Evolutionary conservation across 192 early-diverging fungal genomes (phyloP).

Genomic region (Coemansia nantahalensis): DNA sequence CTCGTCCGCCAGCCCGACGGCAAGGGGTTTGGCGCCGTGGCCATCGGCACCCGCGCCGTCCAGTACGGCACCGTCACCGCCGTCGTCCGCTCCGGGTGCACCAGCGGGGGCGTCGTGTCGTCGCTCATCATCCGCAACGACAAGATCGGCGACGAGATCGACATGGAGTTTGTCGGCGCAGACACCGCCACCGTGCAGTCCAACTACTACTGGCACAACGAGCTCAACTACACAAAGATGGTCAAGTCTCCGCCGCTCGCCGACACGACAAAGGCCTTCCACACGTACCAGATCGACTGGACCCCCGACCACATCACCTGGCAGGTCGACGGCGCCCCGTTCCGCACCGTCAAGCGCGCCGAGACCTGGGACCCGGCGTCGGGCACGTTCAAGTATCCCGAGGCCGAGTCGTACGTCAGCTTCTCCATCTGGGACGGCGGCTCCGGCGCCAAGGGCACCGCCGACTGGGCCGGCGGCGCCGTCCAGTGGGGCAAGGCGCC

Average conservation of each 20-base stretch:
- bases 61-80: constrained; percentile 61
- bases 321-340: constrained; percentile 47
- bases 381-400: constrained; percentile 51
- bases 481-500: constrained; percentile 56
- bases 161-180: constrained; percentile 62
- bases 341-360: constrained; percentile 51
- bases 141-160: constrained; percentile 62
- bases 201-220: constrained; percentile 59
- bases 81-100: constrained; percentile 52
- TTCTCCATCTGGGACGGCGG: constrained; percentile 70
- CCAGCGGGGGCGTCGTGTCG: constrained; percentile 57
- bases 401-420: constrained; percentile 51
- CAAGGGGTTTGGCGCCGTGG: constrained; percentile 57
- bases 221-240: constrained; percentile 59
- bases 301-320: constrained; percentile 56
- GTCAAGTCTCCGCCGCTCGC: constrained; percentile 23
- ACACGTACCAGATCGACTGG: constrained; percentile 61
- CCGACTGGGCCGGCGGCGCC: constrained; percentile 62
- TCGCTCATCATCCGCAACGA: constrained; percentile 59
- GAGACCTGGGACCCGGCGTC: constrained; percentile 46
- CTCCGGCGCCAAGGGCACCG: constrained; percentile 51
- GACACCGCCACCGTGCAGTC: constrained; percentile 56
- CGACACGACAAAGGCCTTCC: constrained; percentile 49
- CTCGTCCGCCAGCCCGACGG: constrained; percentile 41
- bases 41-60: constrained; percentile 56